Evolutionary conservation across 352 stramenopile genomes (phyloP).

Genomic region (Poterioochromonas sp.): DNA sequence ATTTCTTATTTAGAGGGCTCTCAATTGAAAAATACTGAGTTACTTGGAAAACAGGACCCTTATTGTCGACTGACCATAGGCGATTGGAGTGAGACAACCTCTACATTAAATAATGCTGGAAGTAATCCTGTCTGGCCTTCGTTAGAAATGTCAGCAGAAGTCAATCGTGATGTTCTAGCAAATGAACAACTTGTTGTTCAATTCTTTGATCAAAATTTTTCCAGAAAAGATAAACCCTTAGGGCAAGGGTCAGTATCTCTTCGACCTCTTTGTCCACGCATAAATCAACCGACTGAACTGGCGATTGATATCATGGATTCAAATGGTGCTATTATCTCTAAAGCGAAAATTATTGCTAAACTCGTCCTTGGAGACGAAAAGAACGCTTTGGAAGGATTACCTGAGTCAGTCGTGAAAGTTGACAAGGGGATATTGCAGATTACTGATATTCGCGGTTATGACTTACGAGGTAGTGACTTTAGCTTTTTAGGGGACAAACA

Average conservation of each 20-base stretch:
- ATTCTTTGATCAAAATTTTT: neutral
- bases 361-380: too few relatives aligned
- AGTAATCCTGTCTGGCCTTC: neutral
- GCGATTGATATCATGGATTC: too few relatives aligned
- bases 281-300: too few relatives aligned
- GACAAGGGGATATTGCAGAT: neutral
- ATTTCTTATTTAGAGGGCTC: neutral
- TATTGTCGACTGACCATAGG: neutral
- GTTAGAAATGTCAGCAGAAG: neutral
- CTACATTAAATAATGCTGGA: constrained; percentile 20
- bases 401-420: neutral
- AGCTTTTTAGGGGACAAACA: neutral
- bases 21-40: neutral
- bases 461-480: neutral
- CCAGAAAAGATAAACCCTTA: neutral
- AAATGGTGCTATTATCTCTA: too few relatives aligned
- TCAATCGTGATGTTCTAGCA: constrained; percentile 6
- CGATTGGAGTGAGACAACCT: neutral
- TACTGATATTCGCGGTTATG: neutral
- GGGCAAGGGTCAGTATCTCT: neutral
- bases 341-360: too few relatives aligned
- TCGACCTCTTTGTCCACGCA: neutral
- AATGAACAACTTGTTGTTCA: neutral
- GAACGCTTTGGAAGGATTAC: neutral
- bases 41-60: constrained; percentile 29